phyloP scores from a whole-genome alignment of 148 eudicot species.

The Cornus suecica region DNA sequence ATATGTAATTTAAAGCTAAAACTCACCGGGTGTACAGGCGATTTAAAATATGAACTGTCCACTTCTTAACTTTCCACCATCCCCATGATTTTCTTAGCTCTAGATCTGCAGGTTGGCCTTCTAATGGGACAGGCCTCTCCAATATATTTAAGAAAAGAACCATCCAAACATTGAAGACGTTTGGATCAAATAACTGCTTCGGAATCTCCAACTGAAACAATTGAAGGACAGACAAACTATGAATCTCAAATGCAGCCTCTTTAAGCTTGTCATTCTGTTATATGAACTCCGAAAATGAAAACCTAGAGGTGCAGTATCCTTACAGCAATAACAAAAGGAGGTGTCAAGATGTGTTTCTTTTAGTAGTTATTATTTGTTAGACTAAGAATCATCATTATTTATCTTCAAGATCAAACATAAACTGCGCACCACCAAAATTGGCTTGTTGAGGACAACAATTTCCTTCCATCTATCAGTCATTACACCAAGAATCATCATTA shows the following conservation, averaged over 20 bases:
- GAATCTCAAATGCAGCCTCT: neutral
- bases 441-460: constrained; percentile 6
- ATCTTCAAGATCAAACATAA: neutral
- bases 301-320: neutral
- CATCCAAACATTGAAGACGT: constrained; percentile 96
- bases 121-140: constrained; percentile 96
- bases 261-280: neutral
- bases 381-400: neutral
- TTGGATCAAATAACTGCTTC: constrained; percentile 79
- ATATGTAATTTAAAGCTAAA: constrained; percentile 7
- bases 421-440: neutral
- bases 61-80: constrained; percentile 99
- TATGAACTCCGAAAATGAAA: neutral
- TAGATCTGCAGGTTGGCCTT: constrained; percentile 91
- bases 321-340: too few relatives aligned
- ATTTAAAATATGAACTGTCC: constrained; percentile 97
- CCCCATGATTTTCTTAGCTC: constrained; percentile 97
- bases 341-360: neutral
- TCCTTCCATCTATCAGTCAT: neutral
- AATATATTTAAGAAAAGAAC: constrained; percentile 75
- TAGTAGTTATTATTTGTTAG: neutral
- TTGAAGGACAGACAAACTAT: neutral
- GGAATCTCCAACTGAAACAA: constrained; percentile 88
- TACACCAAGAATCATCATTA: neutral
- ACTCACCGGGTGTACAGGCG: constrained; percentile 87